Conservation (phyloP, 805 yeast genomes). For the Candida dendrica region DNA sequence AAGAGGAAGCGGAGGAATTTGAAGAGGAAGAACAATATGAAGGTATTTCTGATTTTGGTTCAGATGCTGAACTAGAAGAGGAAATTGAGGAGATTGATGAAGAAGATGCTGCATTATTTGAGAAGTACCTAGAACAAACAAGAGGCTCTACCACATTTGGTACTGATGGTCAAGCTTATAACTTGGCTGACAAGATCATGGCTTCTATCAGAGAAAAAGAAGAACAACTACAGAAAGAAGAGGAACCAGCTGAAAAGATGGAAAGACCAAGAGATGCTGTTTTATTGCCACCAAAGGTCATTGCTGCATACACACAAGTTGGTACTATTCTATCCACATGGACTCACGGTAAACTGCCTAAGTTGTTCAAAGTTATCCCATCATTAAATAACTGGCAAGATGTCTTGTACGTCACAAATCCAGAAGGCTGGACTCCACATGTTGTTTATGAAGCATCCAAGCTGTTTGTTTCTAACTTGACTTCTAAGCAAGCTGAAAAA, state of each 20-base stretch:
- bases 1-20: constrained; percentile 44
- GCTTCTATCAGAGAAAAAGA: constrained; percentile 81
- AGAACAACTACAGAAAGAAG: constrained; percentile 23
- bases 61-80: constrained; percentile 40
- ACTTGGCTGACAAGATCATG: constrained; percentile 89
- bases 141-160: constrained; percentile 25
- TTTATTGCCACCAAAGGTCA: constrained; percentile 89
- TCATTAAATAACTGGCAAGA: constrained; percentile 94
- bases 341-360: constrained; percentile 95
- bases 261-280: constrained; percentile 62
- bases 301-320: constrained; percentile 87
- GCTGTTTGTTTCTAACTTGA: constrained; percentile 83
- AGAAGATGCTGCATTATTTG: constrained; percentile 79
- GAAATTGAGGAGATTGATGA: constrained; percentile 64
- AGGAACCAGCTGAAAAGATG: constrained; percentile 8
- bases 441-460: constrained; percentile 93
- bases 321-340: constrained; percentile 83
- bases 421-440: constrained; percentile 91
- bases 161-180: constrained; percentile 40
- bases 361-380: constrained; percentile 91
- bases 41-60: constrained; percentile 46
- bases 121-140: constrained; percentile 54
- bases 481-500: constrained; percentile 81
- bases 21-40: constrained; percentile 31
- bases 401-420: constrained; percentile 85